A percentile compares a stretch with the other conserved stretches of the same genome.
phyloP scores from a whole-genome alignment of 1,139 yeast species.

The Yamadazyma jaroonii region DNA sequence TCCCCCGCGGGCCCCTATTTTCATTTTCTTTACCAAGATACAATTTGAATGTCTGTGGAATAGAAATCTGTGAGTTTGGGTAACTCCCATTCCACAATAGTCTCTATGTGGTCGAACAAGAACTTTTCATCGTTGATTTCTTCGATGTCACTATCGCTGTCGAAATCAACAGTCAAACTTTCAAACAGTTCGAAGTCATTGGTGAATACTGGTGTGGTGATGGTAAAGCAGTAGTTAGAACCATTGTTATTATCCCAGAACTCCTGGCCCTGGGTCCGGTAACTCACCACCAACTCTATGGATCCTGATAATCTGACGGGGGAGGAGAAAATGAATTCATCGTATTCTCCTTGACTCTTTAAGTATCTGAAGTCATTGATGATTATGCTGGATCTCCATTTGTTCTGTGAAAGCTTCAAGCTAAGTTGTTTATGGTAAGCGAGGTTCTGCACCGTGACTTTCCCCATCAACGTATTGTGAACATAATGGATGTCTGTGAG shows the following conservation, averaged over 20 bases:
- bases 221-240: slow-evolving; percentile 21
- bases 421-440: slow-evolving; percentile 36
- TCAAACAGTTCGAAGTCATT: no score
- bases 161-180: no score
- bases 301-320: slow-evolving; percentile 19
- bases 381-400: slow-evolving; percentile 34
- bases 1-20: no score
- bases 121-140: neutral
- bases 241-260: slow-evolving; percentile 37
- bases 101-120: neutral
- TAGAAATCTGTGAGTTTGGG: no score
- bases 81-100: no score
- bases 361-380: slow-evolving; percentile 24
- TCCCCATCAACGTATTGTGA: slow-evolving; percentile 23
- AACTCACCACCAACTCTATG: slow-evolving; percentile 27
- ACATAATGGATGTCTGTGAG: slow-evolving; percentile 9
- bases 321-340: slow-evolving; percentile 38
- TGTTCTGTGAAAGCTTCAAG: slow-evolving; percentile 36
- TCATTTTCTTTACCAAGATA: no score
- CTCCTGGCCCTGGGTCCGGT: slow-evolving; percentile 17
- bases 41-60: no score
- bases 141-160: slow-evolving; percentile 2
- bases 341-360: slow-evolving; percentile 25
- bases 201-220: slow-evolving; percentile 5
- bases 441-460: slow-evolving; percentile 35